phyloP scores from a whole-genome alignment of 805 yeast genomes.

The Suhomyces sp. region DNA sequence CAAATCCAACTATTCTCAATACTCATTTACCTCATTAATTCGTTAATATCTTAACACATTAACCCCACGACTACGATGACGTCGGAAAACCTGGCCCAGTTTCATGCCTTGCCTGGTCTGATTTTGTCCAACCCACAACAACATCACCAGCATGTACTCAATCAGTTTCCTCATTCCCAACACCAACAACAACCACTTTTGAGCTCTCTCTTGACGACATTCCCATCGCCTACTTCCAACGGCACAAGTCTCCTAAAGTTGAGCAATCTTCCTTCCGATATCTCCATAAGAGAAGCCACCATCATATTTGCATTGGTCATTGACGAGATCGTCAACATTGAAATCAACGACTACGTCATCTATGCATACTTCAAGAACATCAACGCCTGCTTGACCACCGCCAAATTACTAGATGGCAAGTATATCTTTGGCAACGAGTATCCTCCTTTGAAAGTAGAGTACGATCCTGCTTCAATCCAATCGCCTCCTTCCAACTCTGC shows the following conservation, averaged over 20 bases:
- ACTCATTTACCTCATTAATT: too few species aligned
- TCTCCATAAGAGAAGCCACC: conserved; percentile 63
- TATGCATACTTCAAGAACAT: conserved; percentile 36
- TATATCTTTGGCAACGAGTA: conserved; percentile 36
- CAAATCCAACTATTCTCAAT: too few species aligned
- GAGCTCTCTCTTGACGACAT: conserved; percentile 2
- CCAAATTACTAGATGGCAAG: conserved; percentile 38
- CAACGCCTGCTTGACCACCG: conserved; percentile 41
- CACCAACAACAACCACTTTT: conserved; percentile 1
- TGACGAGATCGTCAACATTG: conserved; percentile 53
- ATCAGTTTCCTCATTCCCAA: conserved; percentile 1
- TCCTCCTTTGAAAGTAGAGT: conserved; percentile 38
- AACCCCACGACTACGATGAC: conserved; percentile 15
- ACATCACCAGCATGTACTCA: conserved; percentile 11
- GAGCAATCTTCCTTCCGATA: conserved; percentile 60
- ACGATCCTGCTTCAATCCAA: conserved; percentile 19
- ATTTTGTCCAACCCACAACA: conserved; percentile 5
- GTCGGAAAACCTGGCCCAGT: conserved; percentile 13
- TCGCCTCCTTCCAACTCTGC: conserved; percentile 17
- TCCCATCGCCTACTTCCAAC: conserved; percentile 10
- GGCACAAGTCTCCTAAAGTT: conserved; percentile 24
- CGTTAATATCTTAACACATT: too few species aligned
- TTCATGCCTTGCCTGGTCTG: conserved; percentile 9
- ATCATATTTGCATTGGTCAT: conserved; percentile 67
- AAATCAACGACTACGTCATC: conserved; percentile 36